Conservation (phyloP, 345 rosid genomes). For the Aegle marmelos region DNA sequence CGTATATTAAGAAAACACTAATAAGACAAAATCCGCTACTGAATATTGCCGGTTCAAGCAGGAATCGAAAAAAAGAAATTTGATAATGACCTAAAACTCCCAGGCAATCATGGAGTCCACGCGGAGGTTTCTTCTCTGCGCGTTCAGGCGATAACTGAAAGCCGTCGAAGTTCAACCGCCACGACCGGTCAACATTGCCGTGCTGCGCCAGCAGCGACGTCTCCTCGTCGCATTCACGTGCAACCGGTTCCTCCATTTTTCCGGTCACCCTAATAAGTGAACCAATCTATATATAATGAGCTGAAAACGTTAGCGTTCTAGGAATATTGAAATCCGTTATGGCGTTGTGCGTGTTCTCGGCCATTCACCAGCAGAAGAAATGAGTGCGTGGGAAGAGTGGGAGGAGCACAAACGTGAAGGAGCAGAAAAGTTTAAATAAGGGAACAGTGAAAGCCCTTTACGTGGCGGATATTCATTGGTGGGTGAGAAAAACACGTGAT, state of each 20-base stretch:
- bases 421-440: neutral
- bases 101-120: slow-evolving; percentile 64
- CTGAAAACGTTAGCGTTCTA: slow-evolving; percentile 21
- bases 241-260: slow-evolving; percentile 41
- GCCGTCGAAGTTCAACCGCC: slow-evolving; percentile 92
- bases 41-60: neutral
- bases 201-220: slow-evolving; percentile 42
- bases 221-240: slow-evolving; percentile 49
- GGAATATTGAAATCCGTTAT: neutral
- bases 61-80: neutral
- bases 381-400: neutral
- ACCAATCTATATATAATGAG: neutral
- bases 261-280: neutral
- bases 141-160: slow-evolving; percentile 54
- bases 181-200: slow-evolving; percentile 58
- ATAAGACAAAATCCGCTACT: neutral
- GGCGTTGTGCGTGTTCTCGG: neutral
- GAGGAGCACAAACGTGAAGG: neutral
- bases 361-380: neutral
- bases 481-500: neutral
- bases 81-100: slow-evolving; percentile 62
- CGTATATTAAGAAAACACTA: neutral
- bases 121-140: slow-evolving; percentile 47
- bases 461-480: neutral
- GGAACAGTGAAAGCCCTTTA: neutral